These are phyloP conservation scores for Blastocystis sp. DNA, from an alignment of 352 stramenopile species.

Conservation along the genomic window DNA sequence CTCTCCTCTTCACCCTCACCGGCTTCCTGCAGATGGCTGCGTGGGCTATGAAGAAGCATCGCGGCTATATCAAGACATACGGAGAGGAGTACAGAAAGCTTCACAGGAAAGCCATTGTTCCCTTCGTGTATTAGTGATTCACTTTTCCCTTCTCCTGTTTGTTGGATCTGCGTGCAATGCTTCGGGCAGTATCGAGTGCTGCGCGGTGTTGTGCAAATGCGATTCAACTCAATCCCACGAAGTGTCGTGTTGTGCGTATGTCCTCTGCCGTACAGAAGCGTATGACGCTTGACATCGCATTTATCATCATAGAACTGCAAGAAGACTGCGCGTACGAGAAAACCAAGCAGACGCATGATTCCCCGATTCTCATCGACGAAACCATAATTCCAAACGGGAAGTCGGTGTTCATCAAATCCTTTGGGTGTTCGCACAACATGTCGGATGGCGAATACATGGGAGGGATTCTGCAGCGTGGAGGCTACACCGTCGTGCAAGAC, in stretches of 20 bases:
- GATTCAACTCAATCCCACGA: no score
- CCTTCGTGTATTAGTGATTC: slow-evolving; percentile 78
- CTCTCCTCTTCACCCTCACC: slow-evolving; percentile 81
- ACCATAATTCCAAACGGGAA: not conserved
- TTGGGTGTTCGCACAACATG: slow-evolving; percentile 87
- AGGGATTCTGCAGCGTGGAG: slow-evolving; percentile 81
- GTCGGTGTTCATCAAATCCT: slow-evolving; percentile 78
- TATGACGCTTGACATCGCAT: no score
- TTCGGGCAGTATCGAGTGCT: no score
- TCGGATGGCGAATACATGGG: slow-evolving; percentile 88
- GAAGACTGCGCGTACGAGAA: no score
- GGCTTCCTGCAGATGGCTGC: slow-evolving; percentile 84
- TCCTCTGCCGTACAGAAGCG: no score
- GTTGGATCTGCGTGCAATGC: not conserved
- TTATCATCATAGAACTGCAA: no score
- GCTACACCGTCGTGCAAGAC: slow-evolving; percentile 80
- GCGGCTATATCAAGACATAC: slow-evolving; percentile 81
- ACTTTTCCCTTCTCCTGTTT: slow-evolving; percentile 44
- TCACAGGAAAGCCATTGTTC: slow-evolving; percentile 80
- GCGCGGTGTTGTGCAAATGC: no score
- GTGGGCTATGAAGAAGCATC: slow-evolving; percentile 84
- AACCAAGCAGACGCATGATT: no score
- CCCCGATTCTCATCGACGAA: not conserved
- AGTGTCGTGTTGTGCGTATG: no score
- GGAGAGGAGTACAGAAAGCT: slow-evolving; percentile 83